Evolutionary conservation across 352 stramenopile genomes (phyloP), one percentile per base, ranked within the genome.

Genomic region (Phytophthora pinifolia): DNA sequence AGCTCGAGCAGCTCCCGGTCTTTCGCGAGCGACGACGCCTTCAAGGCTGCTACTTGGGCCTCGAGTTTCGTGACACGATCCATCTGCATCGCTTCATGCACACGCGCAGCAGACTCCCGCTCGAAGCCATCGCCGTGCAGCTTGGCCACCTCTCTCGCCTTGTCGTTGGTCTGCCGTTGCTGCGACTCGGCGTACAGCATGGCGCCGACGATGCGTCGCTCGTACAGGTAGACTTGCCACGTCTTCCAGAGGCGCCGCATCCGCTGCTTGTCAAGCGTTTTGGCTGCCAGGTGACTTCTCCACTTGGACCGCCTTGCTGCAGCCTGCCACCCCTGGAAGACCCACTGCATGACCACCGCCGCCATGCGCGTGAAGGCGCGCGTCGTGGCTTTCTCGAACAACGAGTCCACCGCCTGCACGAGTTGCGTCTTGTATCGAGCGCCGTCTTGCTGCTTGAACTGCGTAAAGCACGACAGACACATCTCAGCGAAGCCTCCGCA

Each of bases 161-260:
- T 78, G 0, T 72, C 70, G 6, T 48, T 61, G 6, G 68, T 83
- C 18, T 67, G 58, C 5, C 59, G 70, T 45, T 89, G 77, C 52
- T 92, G 67, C 8, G 72, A 56, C 29, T 88, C 63, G 1, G 82
- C 82, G 29, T 86, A 90, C 15, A 90, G 42, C 75, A 90, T 89
- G 0, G 82, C 82, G n/a, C 82, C 82, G 37, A 90, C 42, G 17
- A 86, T 77, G 27, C 79, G 69, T 2, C 79, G 69, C 46, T 86
- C 59, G 52, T 84, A 79, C 30, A 87, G 53, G 45, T 79, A 83
- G 12, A 71, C 45, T n/a, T 67, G 73, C 79, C 82, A 92, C 22
- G 45, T 64, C 9, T 58, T 63, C 58, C 72, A 84, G 0, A 72
- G 56, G 4, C 67, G 72, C 34, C 70, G 73, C 38, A 87, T 48